phyloP scores from a whole-genome alignment of 768 basidiomycete genomes.

The Boletellus emodensis region DNA sequence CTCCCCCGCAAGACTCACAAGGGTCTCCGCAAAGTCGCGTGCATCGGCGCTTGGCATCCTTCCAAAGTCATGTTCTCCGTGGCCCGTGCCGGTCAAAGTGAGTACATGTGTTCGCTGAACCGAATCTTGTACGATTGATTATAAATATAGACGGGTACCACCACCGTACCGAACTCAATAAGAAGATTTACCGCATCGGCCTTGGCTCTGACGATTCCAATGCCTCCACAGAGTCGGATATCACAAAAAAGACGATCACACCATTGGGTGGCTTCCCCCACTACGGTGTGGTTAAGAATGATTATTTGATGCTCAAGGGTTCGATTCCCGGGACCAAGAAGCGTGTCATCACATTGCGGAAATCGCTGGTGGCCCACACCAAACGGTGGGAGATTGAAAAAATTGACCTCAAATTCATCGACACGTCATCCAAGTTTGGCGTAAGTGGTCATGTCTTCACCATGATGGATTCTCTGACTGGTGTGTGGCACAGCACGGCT shows the following conservation, averaged over 20 bases:
- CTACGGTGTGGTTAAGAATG: constrained; percentile 98
- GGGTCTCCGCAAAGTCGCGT: constrained; percentile 99
- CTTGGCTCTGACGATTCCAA: constrained; percentile 71
- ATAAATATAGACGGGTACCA: constrained; percentile 77
- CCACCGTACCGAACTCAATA: constrained; percentile 97
- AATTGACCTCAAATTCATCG: constrained; percentile 97
- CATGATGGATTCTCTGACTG: neutral
- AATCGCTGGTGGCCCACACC: constrained; percentile 95
- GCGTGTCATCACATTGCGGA: constrained; percentile 95
- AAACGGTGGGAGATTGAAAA: constrained; percentile 96
- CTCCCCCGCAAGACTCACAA: constrained; percentile 99
- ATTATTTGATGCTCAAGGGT: constrained; percentile 96
- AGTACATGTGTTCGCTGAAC: constrained; percentile 31
- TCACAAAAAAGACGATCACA: constrained; percentile 90
- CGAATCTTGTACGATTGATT: constrained; percentile 1
- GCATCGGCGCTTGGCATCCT: constrained; percentile 98
- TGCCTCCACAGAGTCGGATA: constrained; percentile 92
- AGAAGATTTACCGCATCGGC: constrained; percentile 97
- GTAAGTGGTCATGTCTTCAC: constrained; percentile 43
- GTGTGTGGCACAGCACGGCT: constrained; percentile 63
- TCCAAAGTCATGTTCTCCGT: constrained; percentile 99
- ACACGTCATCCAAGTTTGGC: constrained; percentile 96
- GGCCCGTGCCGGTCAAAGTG: constrained; percentile 99
- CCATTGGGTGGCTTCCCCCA: constrained; percentile 99
- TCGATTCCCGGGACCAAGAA: constrained; percentile 95